A percentile compares a stretch with the other conserved stretches of the same genome.
phyloP scores from a whole-genome alignment of 1,139 yeast genomes.

The Keqinozyma sinolaborantium region DNA sequence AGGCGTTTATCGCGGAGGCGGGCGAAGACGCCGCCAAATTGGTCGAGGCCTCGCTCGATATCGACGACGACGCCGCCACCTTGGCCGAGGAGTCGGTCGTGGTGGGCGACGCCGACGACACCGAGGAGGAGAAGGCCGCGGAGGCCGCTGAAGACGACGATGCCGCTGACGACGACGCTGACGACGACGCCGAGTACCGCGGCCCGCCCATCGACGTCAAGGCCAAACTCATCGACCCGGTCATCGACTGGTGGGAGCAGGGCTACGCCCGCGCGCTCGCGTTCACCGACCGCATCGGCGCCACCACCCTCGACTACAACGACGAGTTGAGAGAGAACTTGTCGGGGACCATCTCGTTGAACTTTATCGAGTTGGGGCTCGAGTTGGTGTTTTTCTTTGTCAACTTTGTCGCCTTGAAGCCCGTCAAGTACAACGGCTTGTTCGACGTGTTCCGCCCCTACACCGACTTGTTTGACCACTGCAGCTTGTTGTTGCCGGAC shows the following conservation, averaged over 20 bases:
- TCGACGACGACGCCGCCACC: conserved; percentile 17
- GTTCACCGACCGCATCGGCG: conserved; percentile 36
- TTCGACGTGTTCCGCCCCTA: conserved; percentile 38
- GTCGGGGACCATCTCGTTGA: conserved; percentile 46
- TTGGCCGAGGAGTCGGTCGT: conserved; percentile 15
- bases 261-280: conserved; percentile 26
- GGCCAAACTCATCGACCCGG: conserved; percentile 36
- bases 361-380: conserved; percentile 33
- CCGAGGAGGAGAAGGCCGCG: conserved; percentile 18
- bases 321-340: conserved; percentile 47
- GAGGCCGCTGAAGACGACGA: conserved; percentile 22
- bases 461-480: conserved; percentile 19
- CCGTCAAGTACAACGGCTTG: conserved; percentile 33
- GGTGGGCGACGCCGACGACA: conserved; percentile 14
- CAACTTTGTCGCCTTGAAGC: conserved; percentile 34
- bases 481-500: conserved; percentile 32
- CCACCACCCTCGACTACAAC: conserved; percentile 38
- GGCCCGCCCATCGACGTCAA: conserved; percentile 43
- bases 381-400: conserved; percentile 37
- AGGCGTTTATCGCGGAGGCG: conserved; percentile 29
- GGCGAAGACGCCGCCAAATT: conserved; percentile 36
- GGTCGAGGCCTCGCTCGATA: conserved; percentile 17
- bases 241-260: conserved; percentile 28
- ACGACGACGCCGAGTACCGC: conserved; percentile 24
- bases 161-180: conserved; percentile 20